Evolutionary conservation across 2,329 filamentous ascomycete genomes (phyloP).

Genomic region (Xylaria polymorpha): DNA sequence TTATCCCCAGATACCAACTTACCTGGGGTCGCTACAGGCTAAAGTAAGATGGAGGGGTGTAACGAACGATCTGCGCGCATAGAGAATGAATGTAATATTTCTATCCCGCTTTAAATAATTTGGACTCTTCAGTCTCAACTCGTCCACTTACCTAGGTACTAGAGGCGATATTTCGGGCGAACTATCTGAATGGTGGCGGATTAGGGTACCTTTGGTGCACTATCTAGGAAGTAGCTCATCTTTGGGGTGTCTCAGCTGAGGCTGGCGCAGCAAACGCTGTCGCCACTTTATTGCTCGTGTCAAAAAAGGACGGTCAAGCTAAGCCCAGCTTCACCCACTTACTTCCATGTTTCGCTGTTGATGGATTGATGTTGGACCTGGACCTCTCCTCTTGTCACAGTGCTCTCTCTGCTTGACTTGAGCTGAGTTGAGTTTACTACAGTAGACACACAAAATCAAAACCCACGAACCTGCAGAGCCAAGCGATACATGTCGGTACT

Average conservation of each 20-base stretch:
- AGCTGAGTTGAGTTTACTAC: background rate
- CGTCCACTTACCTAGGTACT: background rate
- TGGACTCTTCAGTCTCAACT: background rate
- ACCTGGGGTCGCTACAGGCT: background rate
- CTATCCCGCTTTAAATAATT: background rate
- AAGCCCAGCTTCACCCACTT: conserved; percentile 12
- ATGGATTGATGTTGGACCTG: conserved; percentile 4
- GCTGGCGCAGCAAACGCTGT: background rate
- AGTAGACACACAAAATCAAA: conserved; percentile 1
- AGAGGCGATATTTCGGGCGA: conserved; percentile 2
- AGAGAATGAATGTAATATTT: background rate
- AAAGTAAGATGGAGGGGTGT: too few species aligned
- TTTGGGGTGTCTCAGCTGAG: conserved; percentile 19
- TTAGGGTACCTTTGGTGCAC: background rate
- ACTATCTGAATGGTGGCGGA: background rate
- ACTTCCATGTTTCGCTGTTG: conserved; percentile 32
- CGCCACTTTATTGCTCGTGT: conserved; percentile 15
- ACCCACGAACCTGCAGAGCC: background rate
- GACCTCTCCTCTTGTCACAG: background rate
- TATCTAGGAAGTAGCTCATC: background rate
- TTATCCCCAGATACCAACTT: background rate
- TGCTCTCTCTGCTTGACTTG: conserved; percentile 1
- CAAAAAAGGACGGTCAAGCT: conserved; percentile 34
- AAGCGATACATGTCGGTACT: background rate
- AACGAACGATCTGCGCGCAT: background rate